These are phyloP conservation scores for Russula sp. DNA, from an alignment of 768 basidiomycete species.

Conservation along the genomic window DNA sequence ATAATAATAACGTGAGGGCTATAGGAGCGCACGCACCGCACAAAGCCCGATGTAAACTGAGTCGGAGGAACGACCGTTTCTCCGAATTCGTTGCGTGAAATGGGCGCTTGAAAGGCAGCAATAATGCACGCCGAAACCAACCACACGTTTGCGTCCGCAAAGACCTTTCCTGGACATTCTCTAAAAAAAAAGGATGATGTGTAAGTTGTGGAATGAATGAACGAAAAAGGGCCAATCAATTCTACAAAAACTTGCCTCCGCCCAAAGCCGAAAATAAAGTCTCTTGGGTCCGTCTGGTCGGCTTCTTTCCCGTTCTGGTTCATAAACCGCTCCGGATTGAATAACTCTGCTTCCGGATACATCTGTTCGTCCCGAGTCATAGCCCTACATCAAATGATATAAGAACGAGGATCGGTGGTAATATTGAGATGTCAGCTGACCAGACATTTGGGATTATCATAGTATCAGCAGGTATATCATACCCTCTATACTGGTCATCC, in stretches of 20 bases:
- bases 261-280: conserved; percentile 30
- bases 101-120: conserved; percentile 24
- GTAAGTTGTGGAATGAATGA: not conserved
- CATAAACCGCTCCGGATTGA: conserved; percentile 31
- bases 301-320: conserved; percentile 7
- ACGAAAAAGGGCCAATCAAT: not conserved
- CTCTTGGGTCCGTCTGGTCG: conserved; percentile 23
- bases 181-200: conserved; percentile 5
- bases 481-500: conserved; percentile 29
- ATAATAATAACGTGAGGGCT: not conserved
- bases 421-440: conserved; percentile 12
- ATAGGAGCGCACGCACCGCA: conserved; percentile 20
- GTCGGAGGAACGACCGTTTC: conserved; percentile 22
- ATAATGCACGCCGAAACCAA: conserved; percentile 25
- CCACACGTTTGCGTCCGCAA: conserved; percentile 31
- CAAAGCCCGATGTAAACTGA: conserved; percentile 28
- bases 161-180: conserved; percentile 29
- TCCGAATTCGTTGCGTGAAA: conserved; percentile 22
- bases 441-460: conserved; percentile 31
- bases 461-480: conserved; percentile 28
- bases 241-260: conserved; percentile 22
- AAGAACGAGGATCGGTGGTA: conserved; percentile 1
- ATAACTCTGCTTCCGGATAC: conserved; percentile 21
- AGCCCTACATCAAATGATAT: conserved; percentile 23
- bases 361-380: conserved; percentile 29